Evolutionary conservation across 805 yeast genomes (phyloP), one percentile per base, ranked within the genome.

Genomic region (Ogataea methylovora): DNA sequence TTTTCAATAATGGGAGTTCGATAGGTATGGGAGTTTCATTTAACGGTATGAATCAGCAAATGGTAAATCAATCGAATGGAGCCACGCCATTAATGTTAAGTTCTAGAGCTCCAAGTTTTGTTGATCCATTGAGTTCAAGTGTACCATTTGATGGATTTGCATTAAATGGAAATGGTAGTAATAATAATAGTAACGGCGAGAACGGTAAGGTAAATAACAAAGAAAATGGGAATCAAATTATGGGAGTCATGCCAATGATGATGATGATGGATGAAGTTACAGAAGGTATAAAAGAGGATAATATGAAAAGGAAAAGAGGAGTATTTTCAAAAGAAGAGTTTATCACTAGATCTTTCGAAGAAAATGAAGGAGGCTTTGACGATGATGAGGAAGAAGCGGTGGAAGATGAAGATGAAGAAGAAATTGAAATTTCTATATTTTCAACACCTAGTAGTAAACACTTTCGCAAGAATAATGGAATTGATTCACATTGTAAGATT

Each of bases 401-500:
- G 4, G 17, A 28, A n/a, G 30, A n/a, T 6, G 2, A 5, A 23
- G 15, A 30, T 4, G 5, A n/a, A 14, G 31, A 29, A 14, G 24
- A 18, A 11, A 5, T 18, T 14, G 32, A 21, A 4, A 23, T 18
- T 18, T 11, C 5, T 7, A 10, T 22, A 10, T 30, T 14, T 14
- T 30, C 16, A 23, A 26, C 26, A 3, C 18, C 13, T 4, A 30
- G 19, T 5, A 13, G 9, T 7, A 27, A 27, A 22, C n/a, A n/a
- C n/a, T n/a, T n/a, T n/a, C n/a, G n/a, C n/a, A n/a, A n/a, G n/a
- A n/a, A n/a, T n/a, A n/a, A n/a, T n/a, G n/a, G n/a, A 7, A 20
- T 20, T 9, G 25, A 30, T 13, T 30, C 46, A 24, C 42, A 35
- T 15, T 29, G 46, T 3, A 45, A 37, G 29, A 28, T 50, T 9